Evolutionary conservation across 306 rosid species (phyloP).

Genomic region (Mimosa pudica): DNA sequence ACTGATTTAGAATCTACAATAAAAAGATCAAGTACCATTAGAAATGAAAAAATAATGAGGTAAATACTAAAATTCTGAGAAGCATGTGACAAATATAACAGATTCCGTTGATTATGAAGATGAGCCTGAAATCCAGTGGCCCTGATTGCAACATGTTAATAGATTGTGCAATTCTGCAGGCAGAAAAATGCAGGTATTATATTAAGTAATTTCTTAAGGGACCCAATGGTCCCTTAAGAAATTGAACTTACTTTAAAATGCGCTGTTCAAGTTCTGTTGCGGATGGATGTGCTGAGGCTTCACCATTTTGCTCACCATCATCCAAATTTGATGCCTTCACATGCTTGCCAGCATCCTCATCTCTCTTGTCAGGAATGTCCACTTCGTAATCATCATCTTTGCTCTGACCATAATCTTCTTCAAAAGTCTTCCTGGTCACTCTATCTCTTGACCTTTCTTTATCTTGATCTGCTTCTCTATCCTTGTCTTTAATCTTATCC

Average conservation of each 20-base stretch:
- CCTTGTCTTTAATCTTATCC: conserved; percentile 48
- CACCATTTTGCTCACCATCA: conserved; percentile 45
- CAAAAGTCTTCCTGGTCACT: conserved; percentile 48
- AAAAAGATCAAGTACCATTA: neutral
- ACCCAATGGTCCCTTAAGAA: neutral
- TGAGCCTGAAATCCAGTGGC: neutral
- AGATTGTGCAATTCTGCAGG: neutral
- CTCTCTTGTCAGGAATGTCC: conserved; percentile 53
- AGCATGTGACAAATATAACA: neutral
- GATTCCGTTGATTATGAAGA: neutral
- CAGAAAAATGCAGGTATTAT: neutral
- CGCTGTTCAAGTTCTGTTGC: conserved; percentile 70
- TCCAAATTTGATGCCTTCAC: conserved; percentile 41
- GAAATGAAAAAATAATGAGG: neutral
- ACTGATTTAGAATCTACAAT: neutral
- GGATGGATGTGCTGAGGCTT: conserved; percentile 39
- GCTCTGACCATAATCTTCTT: conserved; percentile 53
- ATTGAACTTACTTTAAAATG: conserved; percentile 60
- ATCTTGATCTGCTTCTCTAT: conserved; percentile 48
- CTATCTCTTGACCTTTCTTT: conserved; percentile 66
- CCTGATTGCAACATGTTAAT: neutral
- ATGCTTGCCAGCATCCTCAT: conserved; percentile 50
- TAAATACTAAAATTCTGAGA: conserved; percentile 5
- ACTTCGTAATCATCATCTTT: conserved; percentile 51
- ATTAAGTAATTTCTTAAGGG: neutral